Evolutionary conservation across 73 alveolate genomes (phyloP), one percentile per base, ranked within the genome.

Genomic region (Paramecium pentaurelia): DNA sequence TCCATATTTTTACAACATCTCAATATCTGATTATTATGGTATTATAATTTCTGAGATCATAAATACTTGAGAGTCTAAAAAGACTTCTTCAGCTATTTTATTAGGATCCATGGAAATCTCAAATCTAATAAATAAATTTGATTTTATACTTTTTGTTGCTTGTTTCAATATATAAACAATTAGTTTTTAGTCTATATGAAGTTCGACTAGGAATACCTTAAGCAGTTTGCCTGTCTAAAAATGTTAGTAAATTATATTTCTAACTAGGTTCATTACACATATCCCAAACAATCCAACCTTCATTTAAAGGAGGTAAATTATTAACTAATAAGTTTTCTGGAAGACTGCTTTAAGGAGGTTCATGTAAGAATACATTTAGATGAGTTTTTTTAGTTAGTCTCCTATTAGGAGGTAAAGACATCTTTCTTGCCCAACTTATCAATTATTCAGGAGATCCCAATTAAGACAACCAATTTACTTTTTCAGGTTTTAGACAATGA

Each of bases 211-310:
- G 18, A 8, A 40, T 27, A 11, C 54, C 71, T 32, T 80, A 32
- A 1, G 71, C 14, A 27, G 77, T 80, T 47, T 80, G 30, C 25
- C 75, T 40, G 27, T 80, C 91, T 37, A 45, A 37, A 44, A 77
- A 77, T 40, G 90, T 77, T 8, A 77, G 45, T 20, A 77, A 47
- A 77, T 77, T 77, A 27, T 77, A 77, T 44, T 77, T 77, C 14
- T 40, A 25, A 27, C 75, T 47, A 77, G 90, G 90, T 40, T 77
- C 90, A 77, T 77, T 47, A 40, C 73, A 77, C 90, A 77, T 77
- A 12, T 77, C 90, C 90, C 90, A 77, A 42, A 77, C 51, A 11
- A 77, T 40, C 90, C 90, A 77, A 8, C 90, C 90, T 77, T 77
- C 75, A 77, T 77, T 77, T n/a, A 77, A 22, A 8, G 90, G 90